Percentiles rank a stretch among this genome's conserved stretches.
phyloP scores from a whole-genome alignment of 2,329 filamentous ascomycete genomes.

The Pestalotiopsis sp. region DNA sequence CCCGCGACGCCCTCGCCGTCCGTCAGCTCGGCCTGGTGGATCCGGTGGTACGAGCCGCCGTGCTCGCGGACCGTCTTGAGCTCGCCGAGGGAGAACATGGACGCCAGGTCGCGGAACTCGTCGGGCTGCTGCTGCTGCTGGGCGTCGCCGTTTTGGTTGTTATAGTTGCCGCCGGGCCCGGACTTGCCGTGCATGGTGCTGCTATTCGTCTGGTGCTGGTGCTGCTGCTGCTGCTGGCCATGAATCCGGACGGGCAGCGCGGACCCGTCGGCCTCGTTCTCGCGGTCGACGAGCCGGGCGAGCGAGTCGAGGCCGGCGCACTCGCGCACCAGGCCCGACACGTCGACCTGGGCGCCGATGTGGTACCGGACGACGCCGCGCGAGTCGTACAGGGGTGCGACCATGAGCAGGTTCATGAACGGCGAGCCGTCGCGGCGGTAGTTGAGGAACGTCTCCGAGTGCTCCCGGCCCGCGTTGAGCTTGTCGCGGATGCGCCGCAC shows the following conservation, averaged over 20 bases:
- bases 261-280: conserved; percentile 7
- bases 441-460: conserved; percentile 75
- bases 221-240: neutral
- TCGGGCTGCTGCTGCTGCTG: conserved; percentile 42
- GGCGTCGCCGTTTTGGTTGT: conserved; percentile 25
- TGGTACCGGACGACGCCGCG: conserved; percentile 67
- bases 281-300: conserved; percentile 43
- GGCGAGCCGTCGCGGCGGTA: conserved; percentile 77
- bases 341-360: conserved; percentile 73
- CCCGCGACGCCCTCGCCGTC: conserved; percentile 27
- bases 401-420: conserved; percentile 78
- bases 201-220: neutral
- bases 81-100: conserved; percentile 71
- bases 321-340: conserved; percentile 69
- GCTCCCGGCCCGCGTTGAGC: conserved; percentile 65
- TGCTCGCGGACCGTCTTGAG: conserved; percentile 64
- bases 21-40: conserved; percentile 46
- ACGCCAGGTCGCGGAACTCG: conserved; percentile 66
- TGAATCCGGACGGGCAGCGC: neutral
- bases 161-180: conserved; percentile 13
- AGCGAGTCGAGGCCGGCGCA: conserved; percentile 67
- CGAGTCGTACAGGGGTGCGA: conserved; percentile 71
- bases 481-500: conserved; percentile 65
- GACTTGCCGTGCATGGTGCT: conserved; percentile 21
- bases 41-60: conserved; percentile 65